Conservation (phyloP, 2,329 filamentous ascomycete species). For the Xylariaceae sp. region DNA sequence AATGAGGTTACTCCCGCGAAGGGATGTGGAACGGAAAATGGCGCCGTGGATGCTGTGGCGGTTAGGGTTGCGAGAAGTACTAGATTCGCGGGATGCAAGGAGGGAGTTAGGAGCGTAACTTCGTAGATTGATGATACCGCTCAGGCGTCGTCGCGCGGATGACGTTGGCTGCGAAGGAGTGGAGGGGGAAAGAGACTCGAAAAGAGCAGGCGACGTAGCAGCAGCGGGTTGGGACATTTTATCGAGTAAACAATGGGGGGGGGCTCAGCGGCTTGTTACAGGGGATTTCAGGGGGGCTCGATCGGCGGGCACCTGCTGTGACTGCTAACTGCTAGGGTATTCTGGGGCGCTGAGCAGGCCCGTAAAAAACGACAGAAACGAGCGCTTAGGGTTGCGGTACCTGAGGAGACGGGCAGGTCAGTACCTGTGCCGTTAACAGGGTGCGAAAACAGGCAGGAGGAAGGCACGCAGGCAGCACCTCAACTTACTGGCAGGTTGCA, state of each 20-base stretch:
- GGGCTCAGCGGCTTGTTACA: conserved; percentile 7
- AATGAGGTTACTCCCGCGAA: conserved; percentile 8
- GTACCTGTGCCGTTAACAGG: too few relatives aligned
- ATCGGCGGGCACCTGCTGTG: not conserved
- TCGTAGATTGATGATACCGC: conserved; percentile 28
- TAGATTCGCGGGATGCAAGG: conserved; percentile 24
- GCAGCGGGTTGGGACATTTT: conserved; percentile 29
- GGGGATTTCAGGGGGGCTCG: conserved; percentile 4
- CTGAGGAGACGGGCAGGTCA: too few relatives aligned
- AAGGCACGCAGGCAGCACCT: too few relatives aligned
- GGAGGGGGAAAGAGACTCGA: conserved; percentile 28
- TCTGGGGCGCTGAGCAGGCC: not conserved
- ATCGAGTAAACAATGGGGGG: conserved; percentile 9
- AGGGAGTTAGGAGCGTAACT: conserved; percentile 21
- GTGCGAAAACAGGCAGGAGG: too few relatives aligned
- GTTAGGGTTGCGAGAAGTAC: conserved; percentile 17
- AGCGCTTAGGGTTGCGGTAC: not conserved
- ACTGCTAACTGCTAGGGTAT: not conserved
- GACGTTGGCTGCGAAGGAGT: conserved; percentile 23
- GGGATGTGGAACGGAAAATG: conserved; percentile 18
- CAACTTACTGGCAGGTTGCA: too few relatives aligned
- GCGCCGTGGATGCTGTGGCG: conserved; percentile 20
- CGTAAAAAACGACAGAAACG: not conserved
- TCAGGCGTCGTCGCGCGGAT: conserved; percentile 26
- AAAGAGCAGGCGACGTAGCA: conserved; percentile 26